A percentile compares a stretch with the other conserved stretches of the same genome.
Evolutionary conservation across 768 basidiomycete species (phyloP).

Genomic region (Lactarius vividus): DNA sequence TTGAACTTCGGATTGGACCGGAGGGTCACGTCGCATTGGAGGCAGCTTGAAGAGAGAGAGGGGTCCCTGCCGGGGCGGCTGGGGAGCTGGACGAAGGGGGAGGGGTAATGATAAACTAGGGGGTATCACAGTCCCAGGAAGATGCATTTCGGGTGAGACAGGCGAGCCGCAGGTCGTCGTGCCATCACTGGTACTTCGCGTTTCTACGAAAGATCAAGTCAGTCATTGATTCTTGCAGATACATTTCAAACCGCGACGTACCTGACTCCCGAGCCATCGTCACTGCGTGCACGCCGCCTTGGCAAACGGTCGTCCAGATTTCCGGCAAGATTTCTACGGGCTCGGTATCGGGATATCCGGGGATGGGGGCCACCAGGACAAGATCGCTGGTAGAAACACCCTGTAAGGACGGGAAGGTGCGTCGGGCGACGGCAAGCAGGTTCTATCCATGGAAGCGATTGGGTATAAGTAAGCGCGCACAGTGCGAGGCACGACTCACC

Average conservation of each 20-base stretch:
- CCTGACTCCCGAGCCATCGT: constrained; percentile 10
- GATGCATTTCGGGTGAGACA: neutral
- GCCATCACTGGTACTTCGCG: neutral
- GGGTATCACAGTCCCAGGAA: neutral
- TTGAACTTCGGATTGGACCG: neutral
- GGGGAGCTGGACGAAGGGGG: neutral
- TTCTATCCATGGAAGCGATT: neutral
- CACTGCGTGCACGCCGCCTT: neutral
- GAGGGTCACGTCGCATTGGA: neutral
- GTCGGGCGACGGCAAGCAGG: neutral
- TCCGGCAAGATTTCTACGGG: constrained; percentile 4
- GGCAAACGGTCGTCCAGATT: neutral
- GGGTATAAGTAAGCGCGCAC: neutral
- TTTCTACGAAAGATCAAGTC: neutral
- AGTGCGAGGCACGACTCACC: neutral
- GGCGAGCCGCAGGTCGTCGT: neutral
- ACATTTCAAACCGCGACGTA: neutral
- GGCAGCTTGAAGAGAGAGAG: neutral
- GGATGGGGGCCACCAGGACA: neutral
- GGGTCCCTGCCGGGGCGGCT: neutral
- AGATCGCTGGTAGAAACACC: neutral
- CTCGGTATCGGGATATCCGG: neutral
- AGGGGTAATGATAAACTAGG: neutral
- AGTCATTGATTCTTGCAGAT: neutral
- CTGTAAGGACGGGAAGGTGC: constrained; percentile 5